Base-by-base conservation (phyloP, 1,139 yeast genomes). In the Suhomyces bribrorum region DNA sequence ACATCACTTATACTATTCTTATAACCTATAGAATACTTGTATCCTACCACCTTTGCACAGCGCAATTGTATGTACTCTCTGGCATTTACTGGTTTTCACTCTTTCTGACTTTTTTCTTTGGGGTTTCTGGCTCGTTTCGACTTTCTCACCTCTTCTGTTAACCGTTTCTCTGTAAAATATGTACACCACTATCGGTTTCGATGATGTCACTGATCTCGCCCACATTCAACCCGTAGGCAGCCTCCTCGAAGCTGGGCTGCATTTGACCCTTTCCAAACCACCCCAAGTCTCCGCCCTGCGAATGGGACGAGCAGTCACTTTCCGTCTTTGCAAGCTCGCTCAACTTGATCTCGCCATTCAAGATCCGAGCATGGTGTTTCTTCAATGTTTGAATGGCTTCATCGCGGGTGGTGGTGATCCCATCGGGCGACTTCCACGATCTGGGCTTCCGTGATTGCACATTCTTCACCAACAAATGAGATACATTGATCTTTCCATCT, bases 171-270 rank as follows among this genome's bases (percentile, higher is more conserved):
- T 86, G 85, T 54, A 92, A 81, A 47, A 92, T 62, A 58, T 92
- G 98, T 37, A 88, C 82, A 14, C 98, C 98, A 52, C 95, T 84
- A 51, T 86, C 95, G 11, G 92, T 81, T 62, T 89, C 97, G 11
- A 92, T 83, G 15, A 89, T 78, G 37, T 80, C 86, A 55, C 95
- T 84, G 37, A 86, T 63, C 57, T 89, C 95, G 13, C 96, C 96
- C 8, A 89, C 82, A 50, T 86, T 79, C 50, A 92, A 69, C 7
- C 66, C 81, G 59, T 85, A 90, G 0, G 96, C 84, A 2, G 95
- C 95, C 44, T 82, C 82, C 59, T 92, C 98, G 56, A 92, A 92
- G 42, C 83, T 69, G 32, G 96, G 96, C 60, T 92, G 97, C 98
- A 92, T 92, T 54, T 84, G 90, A 26, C 96, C 96, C 43, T 75